These are phyloP conservation scores for Trichoderma arundinaceum DNA, from an alignment of 2,329 filamentous ascomycete genomes.

Conservation along the genomic window DNA sequence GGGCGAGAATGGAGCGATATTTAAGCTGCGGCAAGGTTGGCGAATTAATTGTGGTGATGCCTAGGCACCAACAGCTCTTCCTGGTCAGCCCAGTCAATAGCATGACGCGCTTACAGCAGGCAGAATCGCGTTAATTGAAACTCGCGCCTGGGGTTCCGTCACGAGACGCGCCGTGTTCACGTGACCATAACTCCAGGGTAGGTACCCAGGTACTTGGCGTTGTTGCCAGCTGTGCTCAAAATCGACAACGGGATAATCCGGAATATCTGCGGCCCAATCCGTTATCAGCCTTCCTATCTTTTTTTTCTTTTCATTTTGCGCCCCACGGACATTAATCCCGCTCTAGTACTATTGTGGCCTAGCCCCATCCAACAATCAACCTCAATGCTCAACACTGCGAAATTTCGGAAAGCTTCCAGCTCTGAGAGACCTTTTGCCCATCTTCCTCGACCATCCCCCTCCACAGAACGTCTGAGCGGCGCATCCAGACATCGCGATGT, in stretches of 20 bases:
- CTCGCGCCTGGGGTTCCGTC: not conserved
- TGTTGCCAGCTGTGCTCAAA: too few relatives aligned
- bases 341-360: conserved; percentile 40
- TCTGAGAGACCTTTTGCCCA: conserved; percentile 42
- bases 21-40: conserved; percentile 33
- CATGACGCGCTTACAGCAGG: conserved; percentile 47
- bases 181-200: conserved; percentile 3
- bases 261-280: not conserved
- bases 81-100: conserved; percentile 24
- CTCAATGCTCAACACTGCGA: conserved; percentile 53
- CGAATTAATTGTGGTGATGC: conserved; percentile 16
- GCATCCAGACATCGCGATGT: conserved; percentile 58
- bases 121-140: conserved; percentile 50
- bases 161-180: conserved; percentile 24
- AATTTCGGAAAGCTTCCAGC: conserved; percentile 50
- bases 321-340: conserved; percentile 10
- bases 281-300: not conserved
- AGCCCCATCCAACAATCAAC: conserved; percentile 49
- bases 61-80: conserved; percentile 14
- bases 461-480: conserved; percentile 44
- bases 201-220: not conserved
- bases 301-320: conserved; percentile 3
- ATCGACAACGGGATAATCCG: not conserved
- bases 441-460: conserved; percentile 41
- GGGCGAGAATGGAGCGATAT: conserved; percentile 31